These are phyloP conservation scores for Elaeagnus macrophylla DNA, from an alignment of 306 rosid genomes.

Conservation along the genomic window DNA sequence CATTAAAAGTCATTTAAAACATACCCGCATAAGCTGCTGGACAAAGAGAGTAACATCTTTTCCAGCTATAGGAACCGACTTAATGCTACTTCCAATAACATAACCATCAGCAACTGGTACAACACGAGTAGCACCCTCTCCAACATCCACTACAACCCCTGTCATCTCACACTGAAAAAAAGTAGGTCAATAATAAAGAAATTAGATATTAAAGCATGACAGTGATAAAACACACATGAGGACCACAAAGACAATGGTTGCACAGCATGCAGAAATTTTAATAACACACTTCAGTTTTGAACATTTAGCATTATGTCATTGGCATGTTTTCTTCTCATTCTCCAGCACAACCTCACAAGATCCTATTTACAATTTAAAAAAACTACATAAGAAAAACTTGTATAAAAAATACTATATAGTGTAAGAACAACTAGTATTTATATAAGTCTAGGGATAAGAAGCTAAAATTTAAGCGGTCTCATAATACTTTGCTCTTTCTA, in stretches of 20 bases:
- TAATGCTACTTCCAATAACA: conserved; percentile 97
- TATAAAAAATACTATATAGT: too few species aligned
- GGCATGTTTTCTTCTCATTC: too few species aligned
- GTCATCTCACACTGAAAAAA: conserved; percentile 97
- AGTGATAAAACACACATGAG: not conserved
- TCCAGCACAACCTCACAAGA: too few species aligned
- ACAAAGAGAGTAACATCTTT: conserved; percentile 87
- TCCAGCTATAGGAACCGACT: conserved; percentile 86
- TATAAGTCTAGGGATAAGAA: too few species aligned
- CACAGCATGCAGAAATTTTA: too few species aligned
- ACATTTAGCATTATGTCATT: too few species aligned
- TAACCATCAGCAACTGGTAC: conserved; percentile 99
- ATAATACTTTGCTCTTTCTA: too few species aligned
- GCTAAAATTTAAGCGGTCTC: too few species aligned
- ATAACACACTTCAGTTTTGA: too few species aligned
- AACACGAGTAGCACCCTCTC: conserved; percentile 92
- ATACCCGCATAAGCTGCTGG: conserved; percentile 97
- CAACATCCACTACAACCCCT: conserved; percentile 96
- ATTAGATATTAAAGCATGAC: not conserved
- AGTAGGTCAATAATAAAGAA: conserved; percentile 39
- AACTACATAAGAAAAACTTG: too few species aligned
- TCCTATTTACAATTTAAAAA: too few species aligned
- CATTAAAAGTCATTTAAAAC: conserved; percentile 16
- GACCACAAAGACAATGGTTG: not conserved
- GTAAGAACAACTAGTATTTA: too few species aligned